Evolutionary conservation across 768 basidiomycete genomes (phyloP), one percentile per base, ranked within the genome.

Genomic region (Collybiopsis confluens): DNA sequence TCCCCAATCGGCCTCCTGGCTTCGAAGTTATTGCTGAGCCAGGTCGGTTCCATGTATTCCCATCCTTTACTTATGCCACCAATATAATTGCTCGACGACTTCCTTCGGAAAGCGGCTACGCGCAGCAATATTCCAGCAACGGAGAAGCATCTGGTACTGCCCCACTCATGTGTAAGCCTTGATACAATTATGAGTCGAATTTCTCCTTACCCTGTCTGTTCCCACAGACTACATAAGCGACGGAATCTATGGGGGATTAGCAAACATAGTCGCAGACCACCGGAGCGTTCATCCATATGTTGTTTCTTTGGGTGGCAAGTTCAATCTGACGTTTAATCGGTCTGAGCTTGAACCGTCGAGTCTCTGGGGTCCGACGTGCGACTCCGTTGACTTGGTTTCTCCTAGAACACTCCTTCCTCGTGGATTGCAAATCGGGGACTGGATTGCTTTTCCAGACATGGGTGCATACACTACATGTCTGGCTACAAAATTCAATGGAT

Each of bases 381-480:
- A 90, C 64, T 83, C 83, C 50, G 82, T 90, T 64, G 87, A 90
- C 69, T 80, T 82, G 66, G 86, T 90, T 57, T 79, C 70, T 65
- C 72, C 69, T 66, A 71, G 63, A 52, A 68, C 66, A 60, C 74
- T 59, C 64, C 70, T 79, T 60, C 85, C 82, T 9, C 5, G 40
- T 42, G 67, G 67, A 27, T 68, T 89, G 57, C 71, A 75, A 55
- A 84, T 88, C 11, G 87, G 88, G 21, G 87, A 90, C 64, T 90
- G 88, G 88, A 73, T 90, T 23, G 82, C 80, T 28, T 90, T 86
- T 73, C 77, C 77, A 41, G 78, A 83, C 68, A 90, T 90, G 87
- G 87, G 87, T n/a, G 88, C 87, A 44, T 90, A 90, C 68, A 89
- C 87, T 23, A 71, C 85, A 58, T 87, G 85, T 63, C 88, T 88